Percentiles rank a stretch among this genome's conserved stretches.
phyloP scores from a whole-genome alignment of 768 basidiomycete genomes.

The Trametes punicea region DNA sequence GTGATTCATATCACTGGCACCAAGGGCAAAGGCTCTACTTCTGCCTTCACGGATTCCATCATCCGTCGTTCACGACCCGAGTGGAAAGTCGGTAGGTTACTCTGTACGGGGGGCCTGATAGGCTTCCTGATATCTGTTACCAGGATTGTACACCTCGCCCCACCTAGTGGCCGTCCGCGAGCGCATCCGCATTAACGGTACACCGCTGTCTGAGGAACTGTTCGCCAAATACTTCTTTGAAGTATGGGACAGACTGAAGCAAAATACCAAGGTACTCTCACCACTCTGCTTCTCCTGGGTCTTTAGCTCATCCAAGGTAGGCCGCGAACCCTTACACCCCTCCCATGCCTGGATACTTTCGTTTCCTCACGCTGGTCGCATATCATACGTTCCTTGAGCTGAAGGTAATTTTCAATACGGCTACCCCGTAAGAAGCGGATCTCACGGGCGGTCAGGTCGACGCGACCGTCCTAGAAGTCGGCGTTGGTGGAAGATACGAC shows the following conservation, averaged over 20 bases:
- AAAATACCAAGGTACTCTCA: slow-evolving; percentile 51
- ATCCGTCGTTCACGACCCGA: slow-evolving; percentile 68
- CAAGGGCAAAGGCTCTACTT: slow-evolving; percentile 97
- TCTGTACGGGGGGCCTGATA: background rate
- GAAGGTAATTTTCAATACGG: slow-evolving; percentile 38
- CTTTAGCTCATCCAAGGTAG: slow-evolving; percentile 29
- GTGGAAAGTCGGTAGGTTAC: slow-evolving; percentile 70
- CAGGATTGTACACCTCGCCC: slow-evolving; percentile 96
- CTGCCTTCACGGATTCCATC: slow-evolving; percentile 88
- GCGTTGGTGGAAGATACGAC: slow-evolving; percentile 91
- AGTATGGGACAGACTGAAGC: slow-evolving; percentile 83
- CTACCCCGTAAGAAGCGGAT: no score
- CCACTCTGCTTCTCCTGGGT: background rate
- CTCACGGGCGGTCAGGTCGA: slow-evolving; percentile 49
- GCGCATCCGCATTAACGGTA: slow-evolving; percentile 90
- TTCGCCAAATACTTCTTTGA: slow-evolving; percentile 95
- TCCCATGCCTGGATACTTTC: slow-evolving; percentile 88
- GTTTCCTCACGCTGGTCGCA: slow-evolving; percentile 88
- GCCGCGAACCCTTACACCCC: slow-evolving; percentile 50
- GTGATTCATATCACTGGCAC: slow-evolving; percentile 97
- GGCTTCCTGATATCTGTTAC: background rate
- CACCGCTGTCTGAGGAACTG: slow-evolving; percentile 80
- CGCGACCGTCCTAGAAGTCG: slow-evolving; percentile 93
- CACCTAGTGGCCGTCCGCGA: slow-evolving; percentile 96
- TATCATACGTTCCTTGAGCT: slow-evolving; percentile 84